Evolutionary conservation across 2,329 filamentous ascomycete genomes (phyloP), one percentile per base, ranked within the genome.

Genomic region (Fusarium napiforme): DNA sequence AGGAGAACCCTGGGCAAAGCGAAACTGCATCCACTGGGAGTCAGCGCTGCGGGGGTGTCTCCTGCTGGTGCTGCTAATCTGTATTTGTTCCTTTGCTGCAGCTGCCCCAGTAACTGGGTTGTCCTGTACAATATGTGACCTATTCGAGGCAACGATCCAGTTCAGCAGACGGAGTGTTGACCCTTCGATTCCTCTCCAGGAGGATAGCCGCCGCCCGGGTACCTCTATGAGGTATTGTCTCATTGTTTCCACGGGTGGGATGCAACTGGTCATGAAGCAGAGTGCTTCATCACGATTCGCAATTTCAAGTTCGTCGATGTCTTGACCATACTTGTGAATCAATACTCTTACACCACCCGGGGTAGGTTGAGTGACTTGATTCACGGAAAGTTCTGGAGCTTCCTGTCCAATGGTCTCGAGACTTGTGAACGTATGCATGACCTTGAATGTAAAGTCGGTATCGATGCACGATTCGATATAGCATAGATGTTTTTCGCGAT

Each of bases 121-220:
- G 21, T 96, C 91, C 74, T 96, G 91, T 50, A 96, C 86, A 68
- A 98, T 96, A 75, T 92, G 95, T 2, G 95, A 96, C 50, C 94
- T 87, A 77, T 97, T 97, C 0, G 95, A 97, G 1, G 95, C 93
- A 65, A 98, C 89, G 69, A 97, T 93, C 95, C 95, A 98, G 58
- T 93, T 88, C 26, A 98, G 83, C 1, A 97, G 81, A 26, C 90
- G 88, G 7, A 93, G 82, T 1, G 91, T 89, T 11, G 93, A 88
- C 5, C 89, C 88, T 2, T 91, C 88, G 15, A 97, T 86, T 23
- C 86, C 83, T 28, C 88, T 84, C 72, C 83, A 84, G 45, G 81
- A 83, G 7, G 81, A 78, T 30, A 93, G 79, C 4, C 74, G 75
- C 5, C 76, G 79, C 7, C 83, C 81, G 5, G 82, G 82, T 7